Evolutionary conservation across 2,329 filamentous ascomycete species (phyloP), one percentile per base, ranked within the genome.

Genomic region (Trichoderma simmonsii): DNA sequence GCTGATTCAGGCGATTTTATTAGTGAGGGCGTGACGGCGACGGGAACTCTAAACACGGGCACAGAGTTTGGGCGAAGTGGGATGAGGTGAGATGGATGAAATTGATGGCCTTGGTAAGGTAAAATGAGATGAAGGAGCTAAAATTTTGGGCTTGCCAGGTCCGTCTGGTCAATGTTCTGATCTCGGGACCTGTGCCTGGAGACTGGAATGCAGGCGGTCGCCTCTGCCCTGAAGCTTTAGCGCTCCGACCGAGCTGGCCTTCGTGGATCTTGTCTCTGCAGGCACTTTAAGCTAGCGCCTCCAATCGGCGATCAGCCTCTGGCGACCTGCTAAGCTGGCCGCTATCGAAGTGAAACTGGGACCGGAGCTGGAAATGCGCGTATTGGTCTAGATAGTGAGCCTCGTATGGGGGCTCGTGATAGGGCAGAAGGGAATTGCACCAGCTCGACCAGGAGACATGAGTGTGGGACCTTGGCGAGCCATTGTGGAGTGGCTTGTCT

Each of bases 221-320:
- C 43, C 18, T 15, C 28, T 39, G 64, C 34, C 66, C 59, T 61
- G 56, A 34, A 60, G 26, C n/a, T 51, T 60, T 60, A 68, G 65
- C 65, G 65, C 65, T 57, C 9, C 34, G 43, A 32, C 18, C 24
- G 24, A 67, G 54, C 64, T 68, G 36, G 65, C 12, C 30, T 60
- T 60, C 65, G 65, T 61, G 56, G 66, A 69, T 69, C 66, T 18
- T 61, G 66, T 48, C 56, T 60, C 56, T 69, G 66, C 66, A 70
- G 66, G 66, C 66, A 70, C 66, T 62, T 69, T 51, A 62, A 39
- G 39, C 66, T 70, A 70, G 66, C 66, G 66, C 21, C 66, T 54
- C 39, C 66, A 54, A 62, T 61, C 66, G 39, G 39, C 39, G 66
- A 70, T 70, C 57, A 70, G 39, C 26, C 21, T 12, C 39, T n/a